Base-by-base conservation (phyloP, 2,329 filamentous ascomycete genomes). In the Albifimbria verrucaria region DNA sequence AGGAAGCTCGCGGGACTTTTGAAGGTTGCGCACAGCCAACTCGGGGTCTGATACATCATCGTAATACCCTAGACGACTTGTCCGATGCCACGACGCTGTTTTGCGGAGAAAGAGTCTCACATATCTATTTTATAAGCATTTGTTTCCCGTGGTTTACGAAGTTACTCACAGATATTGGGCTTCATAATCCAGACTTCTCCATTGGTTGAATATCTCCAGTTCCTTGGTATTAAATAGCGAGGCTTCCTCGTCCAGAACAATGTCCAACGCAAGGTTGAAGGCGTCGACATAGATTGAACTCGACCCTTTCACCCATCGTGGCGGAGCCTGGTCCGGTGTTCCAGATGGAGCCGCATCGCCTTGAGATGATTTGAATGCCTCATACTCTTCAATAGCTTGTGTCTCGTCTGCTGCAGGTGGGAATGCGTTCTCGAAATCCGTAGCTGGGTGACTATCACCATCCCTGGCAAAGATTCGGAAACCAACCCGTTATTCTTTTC, bases 271-370 rank as follows among this genome's bases (percentile, higher is more conserved):
- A 15, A 97, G 77, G 64, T 96, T 96, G 77, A 99, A 99, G 1
- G 94, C 94, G 72, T 99, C 94, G 18, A 97, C 91, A 63, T 99
- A 99, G 52, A 99, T 90, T 1, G 92, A 97, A 64, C 87, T 95
- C 67, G 85, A 86, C 0, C 91, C 90, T 62, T 80, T 84, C 4
- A 85, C 72, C 90, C 90, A 96, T 55, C 55, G 48, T 4, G 67
- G 60, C 4, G 55, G 64, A 57, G 52, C 67, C 57, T 79, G 77
- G 12, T 18, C 46, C 4, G 25, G 64, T 10, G 73, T 66, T 4
- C 70, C 69, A 50, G 77, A 64, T 9, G 66, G 63, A n/a, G 64
- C 62, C 2, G 60, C 59, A 45, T 67, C 64, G 4, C 55, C 52
- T 55, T 83, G 80, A 20, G 81, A 85, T 24, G 81, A 79, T 59